Evolutionary conservation across 2,329 filamentous ascomycete genomes (phyloP), one percentile per base, ranked within the genome.

Genomic region (Periconia sp.): DNA sequence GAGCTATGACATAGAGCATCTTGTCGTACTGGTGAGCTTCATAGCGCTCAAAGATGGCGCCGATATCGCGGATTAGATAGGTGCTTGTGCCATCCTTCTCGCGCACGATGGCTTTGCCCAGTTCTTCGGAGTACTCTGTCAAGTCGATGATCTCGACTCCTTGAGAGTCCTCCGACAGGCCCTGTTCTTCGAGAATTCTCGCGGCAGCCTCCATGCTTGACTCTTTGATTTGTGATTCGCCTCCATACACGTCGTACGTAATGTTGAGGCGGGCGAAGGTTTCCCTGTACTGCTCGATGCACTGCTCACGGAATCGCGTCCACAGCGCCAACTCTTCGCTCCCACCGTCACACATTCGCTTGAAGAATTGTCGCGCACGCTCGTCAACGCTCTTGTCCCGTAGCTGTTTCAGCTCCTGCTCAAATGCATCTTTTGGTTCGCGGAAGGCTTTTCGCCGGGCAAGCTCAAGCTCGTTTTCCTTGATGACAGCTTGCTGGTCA

Each of bases 61-160:
- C 86, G 30, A 89, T 81, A 61, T 89, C 86, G 55, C 86, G 79
- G 19, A 86, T 84, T 23, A 88, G 74, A 65, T 89, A 89, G 1
- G 84, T 77, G 10, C 82, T 82, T 2, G 83, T 86, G 24, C 86
- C 86, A 45, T 85, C 81, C 69, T 84, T 81, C 60, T 83, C 84
- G 51, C 86, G 76, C 32, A 88, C 74, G 26, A 88, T 78, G 0
- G 83, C 83, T 51, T 82, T 84, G 15, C 85, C 86, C 1, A 88
- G 77, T 33, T 85, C 86, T 64, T 84, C 87, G n/a, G 12, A n/a
- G n/a, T n/a, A n/a, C 66, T 88, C 82, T 9, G 21, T 13, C 6
- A 37, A 37, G 5, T 37, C 13, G 29, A 87, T 81, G 48, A 85
- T 78, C 50, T 79, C 77, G 0, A 84, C 82, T 0, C 79, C 85